These are phyloP conservation scores for Piper longum DNA, from an alignment of 164 flowering plant species.

Conservation along the genomic window DNA sequence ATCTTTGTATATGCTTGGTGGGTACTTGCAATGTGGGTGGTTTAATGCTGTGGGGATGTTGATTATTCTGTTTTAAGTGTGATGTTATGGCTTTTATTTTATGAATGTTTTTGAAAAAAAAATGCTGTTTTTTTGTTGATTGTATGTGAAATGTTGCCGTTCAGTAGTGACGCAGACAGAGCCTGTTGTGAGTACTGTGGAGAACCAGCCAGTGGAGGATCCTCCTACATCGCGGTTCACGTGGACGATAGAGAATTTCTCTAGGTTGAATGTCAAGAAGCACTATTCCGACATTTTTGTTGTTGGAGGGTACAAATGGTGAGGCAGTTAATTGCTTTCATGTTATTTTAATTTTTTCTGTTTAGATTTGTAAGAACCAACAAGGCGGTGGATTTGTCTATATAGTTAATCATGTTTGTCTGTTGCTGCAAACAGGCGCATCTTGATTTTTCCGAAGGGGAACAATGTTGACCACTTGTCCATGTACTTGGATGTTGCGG, in stretches of 20 bases:
- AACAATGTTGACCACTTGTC: conserved; percentile 75
- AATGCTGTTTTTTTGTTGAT: neutral
- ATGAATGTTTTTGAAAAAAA: too few relatives aligned
- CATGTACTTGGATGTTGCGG: conserved; percentile 75
- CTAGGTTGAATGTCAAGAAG: conserved; percentile 59
- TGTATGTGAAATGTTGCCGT: neutral
- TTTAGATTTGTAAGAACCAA: too few relatives aligned
- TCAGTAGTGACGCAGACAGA: conserved; percentile 37
- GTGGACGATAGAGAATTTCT: conserved; percentile 60
- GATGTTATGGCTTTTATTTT: neutral
- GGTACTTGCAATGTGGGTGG: neutral
- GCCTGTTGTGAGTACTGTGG: conserved; percentile 30
- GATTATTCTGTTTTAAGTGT: neutral
- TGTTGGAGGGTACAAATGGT: conserved; percentile 73
- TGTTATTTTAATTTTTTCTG: neutral
- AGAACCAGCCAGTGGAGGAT: conserved; percentile 55
- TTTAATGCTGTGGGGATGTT: neutral
- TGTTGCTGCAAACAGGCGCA: conserved; percentile 36
- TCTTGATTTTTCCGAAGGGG: conserved; percentile 67
- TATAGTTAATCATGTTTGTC: neutral
- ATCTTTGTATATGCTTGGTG: too few relatives aligned
- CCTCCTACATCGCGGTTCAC: conserved; percentile 52
- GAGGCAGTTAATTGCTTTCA: neutral
- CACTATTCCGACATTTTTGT: conserved; percentile 53
- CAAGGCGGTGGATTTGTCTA: too few relatives aligned